Evolutionary conservation across 1,284 basidiomycete genomes (phyloP).

Genomic region (Cutaneotrichosporon arboriforme): DNA sequence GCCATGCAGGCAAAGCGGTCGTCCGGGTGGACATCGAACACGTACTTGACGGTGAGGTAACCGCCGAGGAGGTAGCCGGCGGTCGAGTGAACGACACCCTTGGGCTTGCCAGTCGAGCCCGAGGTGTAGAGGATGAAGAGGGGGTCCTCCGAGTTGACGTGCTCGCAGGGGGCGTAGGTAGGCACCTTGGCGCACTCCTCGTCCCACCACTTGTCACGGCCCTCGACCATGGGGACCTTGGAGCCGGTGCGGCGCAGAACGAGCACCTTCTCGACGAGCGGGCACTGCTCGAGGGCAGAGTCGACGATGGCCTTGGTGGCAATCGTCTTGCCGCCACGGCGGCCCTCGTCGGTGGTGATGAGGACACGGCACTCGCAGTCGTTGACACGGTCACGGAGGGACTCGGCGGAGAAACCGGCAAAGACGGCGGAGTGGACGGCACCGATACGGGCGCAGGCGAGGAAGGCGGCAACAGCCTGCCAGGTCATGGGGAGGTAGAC

Average conservation of each 20-base stretch:
- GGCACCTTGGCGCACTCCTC: constrained; percentile 80
- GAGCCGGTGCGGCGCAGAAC: constrained; percentile 86
- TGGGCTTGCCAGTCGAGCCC: constrained; percentile 55
- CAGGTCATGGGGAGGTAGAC: constrained; percentile 65
- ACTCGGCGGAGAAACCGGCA: constrained; percentile 96
- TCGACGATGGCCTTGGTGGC: constrained; percentile 93
- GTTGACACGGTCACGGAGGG: constrained; percentile 83
- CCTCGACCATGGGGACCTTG: constrained; percentile 72
- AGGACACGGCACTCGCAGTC: constrained; percentile 87
- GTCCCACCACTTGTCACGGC: constrained; percentile 94
- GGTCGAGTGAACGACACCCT: constrained; percentile 44
- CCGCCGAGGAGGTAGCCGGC: constrained; percentile 60
- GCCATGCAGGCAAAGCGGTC: constrained; percentile 97
- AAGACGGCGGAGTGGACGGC: constrained; percentile 99
- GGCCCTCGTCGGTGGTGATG: constrained; percentile 93
- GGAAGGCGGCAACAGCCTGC: constrained; percentile 91
- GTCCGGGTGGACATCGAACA: constrained; percentile 91
- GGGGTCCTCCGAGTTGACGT: constrained; percentile 87
- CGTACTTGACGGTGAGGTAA: constrained; percentile 86
- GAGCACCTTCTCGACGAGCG: constrained; percentile 81
- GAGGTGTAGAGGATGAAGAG: constrained; percentile 68
- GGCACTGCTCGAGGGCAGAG: constrained; percentile 78
- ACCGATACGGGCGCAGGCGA: constrained; percentile 94
- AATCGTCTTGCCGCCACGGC: constrained; percentile 88
- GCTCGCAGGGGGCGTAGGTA: constrained; percentile 81